Evolutionary conservation across 306 rosid genomes (phyloP).

Genomic region (Rosa rugosa): DNA sequence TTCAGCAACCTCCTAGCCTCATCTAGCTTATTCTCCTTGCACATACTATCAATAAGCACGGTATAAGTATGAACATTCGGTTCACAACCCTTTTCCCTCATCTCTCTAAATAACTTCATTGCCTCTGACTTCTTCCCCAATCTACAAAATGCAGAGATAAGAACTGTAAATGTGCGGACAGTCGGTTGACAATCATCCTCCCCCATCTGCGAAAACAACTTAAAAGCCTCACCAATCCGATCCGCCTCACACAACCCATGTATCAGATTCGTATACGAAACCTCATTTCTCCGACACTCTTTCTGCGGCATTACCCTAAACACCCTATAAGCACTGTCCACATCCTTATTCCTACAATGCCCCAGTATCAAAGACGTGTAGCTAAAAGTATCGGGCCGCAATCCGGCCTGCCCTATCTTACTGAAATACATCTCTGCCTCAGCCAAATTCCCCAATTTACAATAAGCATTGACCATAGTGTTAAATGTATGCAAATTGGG

Average conservation of each 20-base stretch:
- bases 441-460: conserved; percentile 56
- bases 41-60: not conserved
- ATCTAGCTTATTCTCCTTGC: not conserved
- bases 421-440: conserved; percentile 29
- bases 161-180: not conserved
- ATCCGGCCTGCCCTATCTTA: conserved; percentile 24
- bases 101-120: not conserved
- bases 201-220: not conserved
- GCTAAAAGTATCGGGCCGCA: not conserved
- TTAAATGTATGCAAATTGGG: conserved; percentile 57
- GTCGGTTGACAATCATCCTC: not conserved
- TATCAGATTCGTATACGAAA: not conserved
- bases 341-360: conserved; percentile 8
- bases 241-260: not conserved
- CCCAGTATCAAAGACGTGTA: not conserved
- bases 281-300: not conserved
- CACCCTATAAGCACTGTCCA: not conserved
- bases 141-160: not conserved
- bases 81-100: not conserved
- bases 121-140: not conserved
- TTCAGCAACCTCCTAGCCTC: not conserved
- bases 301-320: not conserved
- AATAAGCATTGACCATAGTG: conserved; percentile 63
- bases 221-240: not conserved
- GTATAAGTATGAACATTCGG: not conserved